Evolutionary conservation across 2,329 filamentous ascomycete genomes (phyloP), one percentile per base, ranked within the genome.

Genomic region (Hypoxylon sp.): DNA sequence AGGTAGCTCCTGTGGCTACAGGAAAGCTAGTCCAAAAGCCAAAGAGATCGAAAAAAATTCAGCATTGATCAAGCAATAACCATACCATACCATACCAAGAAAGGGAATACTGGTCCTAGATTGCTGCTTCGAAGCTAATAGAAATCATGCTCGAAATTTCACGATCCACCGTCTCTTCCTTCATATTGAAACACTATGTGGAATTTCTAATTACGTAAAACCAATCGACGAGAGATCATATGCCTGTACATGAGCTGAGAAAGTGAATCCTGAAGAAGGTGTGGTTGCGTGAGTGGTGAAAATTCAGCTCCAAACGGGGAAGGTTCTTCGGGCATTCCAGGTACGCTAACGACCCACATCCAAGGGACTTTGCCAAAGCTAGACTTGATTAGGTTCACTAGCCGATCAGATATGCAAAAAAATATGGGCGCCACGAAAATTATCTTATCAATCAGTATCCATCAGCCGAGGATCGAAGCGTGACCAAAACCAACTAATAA

Each of bases 361-460:
- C 49, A 51, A 60, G 62, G 58, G 55, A 43, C 46, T 53, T 25
- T 21, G 53, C 19, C 5, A 19, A 19, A 10, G 43, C 57, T 53
- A 62, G 52, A 0, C 60, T 21, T 1, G 32, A 68, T 60, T 53
- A 23, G 61, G 61, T 60, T 13, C 19, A 32, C 58, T 70, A 69
- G 52, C 63, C 61, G 64, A 65, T 50, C 48, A 52, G 60, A 55
- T 62, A 45, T 53, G 28, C 28, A 30, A 17, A 63, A 56, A 48
- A 61, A 19, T n/a, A n/a, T 60, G 58, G 53, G 11, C 60, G 25
- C 25, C 23, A 50, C 34, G 28, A 68, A 34, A 62, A 68, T 60
- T 68, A 70, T 70, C 68, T 68, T 67, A 70, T 70, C 68, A 70
- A 70, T 70, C 67, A 68, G 65, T 67, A 45, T 21, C 68, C 64